Base-by-base conservation (phyloP, 352 stramenopile genomes). In the Globisporangium splendens region DNA sequence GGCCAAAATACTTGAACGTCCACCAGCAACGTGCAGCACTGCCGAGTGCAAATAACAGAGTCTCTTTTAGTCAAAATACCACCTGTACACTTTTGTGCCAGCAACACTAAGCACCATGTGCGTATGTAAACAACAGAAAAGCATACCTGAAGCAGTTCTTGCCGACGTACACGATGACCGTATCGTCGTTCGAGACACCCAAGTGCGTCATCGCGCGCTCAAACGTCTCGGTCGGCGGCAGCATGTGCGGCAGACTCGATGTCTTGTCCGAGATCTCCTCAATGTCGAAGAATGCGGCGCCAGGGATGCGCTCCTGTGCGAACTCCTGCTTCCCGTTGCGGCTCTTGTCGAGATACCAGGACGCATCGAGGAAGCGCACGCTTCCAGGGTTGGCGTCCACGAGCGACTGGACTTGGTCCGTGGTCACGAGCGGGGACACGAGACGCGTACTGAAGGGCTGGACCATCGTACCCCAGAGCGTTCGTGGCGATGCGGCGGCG, bases 231-330 rank as follows among this genome's bases (percentile, higher is more conserved):
- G 66, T 70, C 3, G 59, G 77, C 1, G 88, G 88, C 50, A 96
- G 61, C 83, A 94, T 96, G 67, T 96, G 88, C 60, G 88, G 88
- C 46, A 94, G 63, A n/a, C 71, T 80, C 3, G 79, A 88, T 13
- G 58, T 70, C 53, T 65, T 75, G 69, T 96, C 88, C 17, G 79
- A 68, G 49, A 91, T 79, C 56, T 91, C 75, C 38, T 96, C 89
- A 55, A 98, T 96, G 63, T 98, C 94, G 56, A 97, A 98, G 70
- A 95, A 98, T 33, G 76, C 66, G 11, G 93, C 90, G 33, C 83
- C 81, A 0, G 85, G 84, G 28, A 98, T 52, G 1, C 83, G 73
- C 68, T 90, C 73, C 15, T 58, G 11, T 7, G 53, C 60, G 51
- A 89, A 93, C 60, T 93, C 83, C 8, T 62, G 51, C 63, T 69